phyloP scores from a whole-genome alignment of 2,329 filamentous ascomycete genomes.

The Claviceps arundinis region DNA sequence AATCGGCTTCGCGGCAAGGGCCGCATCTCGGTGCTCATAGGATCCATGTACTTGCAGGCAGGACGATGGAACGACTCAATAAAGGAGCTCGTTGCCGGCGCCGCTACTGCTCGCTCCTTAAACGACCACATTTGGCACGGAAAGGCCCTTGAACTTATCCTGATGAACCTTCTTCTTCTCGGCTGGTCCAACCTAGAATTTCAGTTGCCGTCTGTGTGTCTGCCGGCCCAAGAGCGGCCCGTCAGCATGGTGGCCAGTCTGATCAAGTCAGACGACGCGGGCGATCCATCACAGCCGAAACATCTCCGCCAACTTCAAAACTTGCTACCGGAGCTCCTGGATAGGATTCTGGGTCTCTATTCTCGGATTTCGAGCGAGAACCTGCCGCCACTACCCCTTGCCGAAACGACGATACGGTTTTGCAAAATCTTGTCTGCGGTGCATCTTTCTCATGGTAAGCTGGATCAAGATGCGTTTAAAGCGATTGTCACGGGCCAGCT shows the following conservation, averaged over 20 bases:
- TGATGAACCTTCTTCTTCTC: constrained; percentile 70
- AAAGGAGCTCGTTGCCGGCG: constrained; percentile 70
- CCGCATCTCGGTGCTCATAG: constrained; percentile 65
- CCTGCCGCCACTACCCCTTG: constrained; percentile 56
- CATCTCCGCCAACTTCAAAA: constrained; percentile 40
- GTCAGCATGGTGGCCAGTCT: constrained; percentile 20
- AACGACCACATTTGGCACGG: constrained; percentile 97
- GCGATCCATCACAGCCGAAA: constrained; percentile 33
- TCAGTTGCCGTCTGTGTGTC: constrained; percentile 49
- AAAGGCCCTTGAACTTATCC: constrained; percentile 80
- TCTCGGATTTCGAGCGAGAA: constrained; percentile 56
- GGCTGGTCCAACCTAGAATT: constrained; percentile 80
- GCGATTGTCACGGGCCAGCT: constrained; percentile 52
- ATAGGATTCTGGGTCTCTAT: constrained; percentile 63
- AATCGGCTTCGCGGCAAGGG: constrained; percentile 71
- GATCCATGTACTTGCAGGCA: constrained; percentile 74
- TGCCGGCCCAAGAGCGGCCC: constrained; percentile 33
- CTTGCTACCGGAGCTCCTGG: constrained; percentile 59
- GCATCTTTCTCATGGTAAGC: constrained; percentile 49
- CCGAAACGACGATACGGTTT: constrained; percentile 61
- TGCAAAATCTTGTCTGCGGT: constrained; percentile 56
- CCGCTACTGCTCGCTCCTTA: constrained; percentile 58
- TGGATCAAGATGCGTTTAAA: constrained; percentile 47
- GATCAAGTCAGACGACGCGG: constrained; percentile 15
- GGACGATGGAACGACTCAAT: constrained; percentile 85